Base-by-base conservation (phyloP, 2,329 filamentous ascomycete genomes). In the Akanthomyces muscarius region DNA sequence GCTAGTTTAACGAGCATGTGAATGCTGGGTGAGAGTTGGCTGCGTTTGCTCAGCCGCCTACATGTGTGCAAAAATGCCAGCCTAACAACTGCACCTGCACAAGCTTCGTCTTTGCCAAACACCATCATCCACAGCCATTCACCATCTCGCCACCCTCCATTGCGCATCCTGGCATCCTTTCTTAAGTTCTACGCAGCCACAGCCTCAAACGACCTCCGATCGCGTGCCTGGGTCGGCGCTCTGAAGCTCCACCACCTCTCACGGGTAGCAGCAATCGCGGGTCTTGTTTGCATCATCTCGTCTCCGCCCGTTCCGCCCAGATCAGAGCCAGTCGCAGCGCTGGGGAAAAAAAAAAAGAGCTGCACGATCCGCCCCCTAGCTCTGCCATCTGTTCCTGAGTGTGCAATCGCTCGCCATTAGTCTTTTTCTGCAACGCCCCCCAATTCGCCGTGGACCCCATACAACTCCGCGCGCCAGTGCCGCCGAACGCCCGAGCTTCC, bases 271-370 rank as follows among this genome's bases (percentile, higher is more conserved):
- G 56, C n/a, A 51, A 51, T 59, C 56, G 36, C 58, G 25, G 48
- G 38, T 45, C 48, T 45, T n/a, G 38, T 61, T 61, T 44, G 41
- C 58, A 61, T 61, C 58, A 53, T 53, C 58, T 53, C 48, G 58
- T 45, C 58, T 45, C 48, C 58, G 58, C 58, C 41, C 28, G 3
- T 33, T 38, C 28, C 16, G 28, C 42, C 54, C 28, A 36, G n/a
- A 36, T 14, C n/a, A 38, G 21, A 41, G 45, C 56, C 56, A 59
- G 33, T 59, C 36, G 36, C 58, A 61, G 58, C n/a, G 21, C 38
- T 38, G 38, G 41, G 21, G 21, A 21, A 21, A 33, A 52, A 60
- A 42, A 14, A 23, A 6, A 36, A 6, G 41, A 45, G 36, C 55
- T 4, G 25, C n/a, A 48, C 48, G 48, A 61, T 53, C 38, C 25